phyloP scores from a whole-genome alignment of 352 stramenopile genomes.

The Globisporangium acanthophoron region DNA sequence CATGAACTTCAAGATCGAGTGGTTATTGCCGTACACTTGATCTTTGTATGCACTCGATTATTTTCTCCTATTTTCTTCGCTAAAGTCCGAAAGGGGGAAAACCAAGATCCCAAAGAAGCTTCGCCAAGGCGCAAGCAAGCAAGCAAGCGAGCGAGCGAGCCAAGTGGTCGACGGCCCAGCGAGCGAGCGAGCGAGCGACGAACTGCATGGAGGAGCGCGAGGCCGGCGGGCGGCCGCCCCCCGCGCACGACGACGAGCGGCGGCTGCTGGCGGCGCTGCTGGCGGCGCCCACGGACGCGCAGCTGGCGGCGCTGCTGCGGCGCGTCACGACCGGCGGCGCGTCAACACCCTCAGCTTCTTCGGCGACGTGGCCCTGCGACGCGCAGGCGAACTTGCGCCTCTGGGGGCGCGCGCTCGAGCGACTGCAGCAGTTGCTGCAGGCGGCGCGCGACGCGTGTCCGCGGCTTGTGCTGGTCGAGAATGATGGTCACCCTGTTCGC shows the following conservation, averaged over 20 bases:
- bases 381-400: slow-evolving; percentile 70
- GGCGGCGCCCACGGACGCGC: slow-evolving; percentile 27
- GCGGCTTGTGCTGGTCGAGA: slow-evolving; percentile 33
- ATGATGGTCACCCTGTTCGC: neutral
- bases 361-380: slow-evolving; percentile 67
- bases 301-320: slow-evolving; percentile 50
- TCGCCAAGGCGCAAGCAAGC: neutral
- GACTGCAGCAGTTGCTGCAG: slow-evolving; percentile 44
- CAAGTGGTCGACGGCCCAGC: neutral
- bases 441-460: slow-evolving; percentile 34
- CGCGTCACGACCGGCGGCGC: slow-evolving; percentile 28
- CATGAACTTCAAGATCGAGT: too few relatives aligned
- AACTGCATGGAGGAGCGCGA: neutral
- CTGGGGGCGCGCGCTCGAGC: slow-evolving; percentile 55
- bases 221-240: neutral
- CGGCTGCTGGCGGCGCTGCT: slow-evolving; percentile 63
- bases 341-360: neutral
- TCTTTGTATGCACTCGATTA: neutral
- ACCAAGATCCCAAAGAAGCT: too few relatives aligned
- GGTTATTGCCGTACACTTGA: neutral
- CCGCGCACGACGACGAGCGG: slow-evolving; percentile 30
- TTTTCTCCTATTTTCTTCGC: neutral
- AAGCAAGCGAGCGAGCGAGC: neutral
- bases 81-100: neutral
- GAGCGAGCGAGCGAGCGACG: neutral